Conservation (phyloP, 495 filamentous ascomycete species). For the Podospora sp. region DNA sequence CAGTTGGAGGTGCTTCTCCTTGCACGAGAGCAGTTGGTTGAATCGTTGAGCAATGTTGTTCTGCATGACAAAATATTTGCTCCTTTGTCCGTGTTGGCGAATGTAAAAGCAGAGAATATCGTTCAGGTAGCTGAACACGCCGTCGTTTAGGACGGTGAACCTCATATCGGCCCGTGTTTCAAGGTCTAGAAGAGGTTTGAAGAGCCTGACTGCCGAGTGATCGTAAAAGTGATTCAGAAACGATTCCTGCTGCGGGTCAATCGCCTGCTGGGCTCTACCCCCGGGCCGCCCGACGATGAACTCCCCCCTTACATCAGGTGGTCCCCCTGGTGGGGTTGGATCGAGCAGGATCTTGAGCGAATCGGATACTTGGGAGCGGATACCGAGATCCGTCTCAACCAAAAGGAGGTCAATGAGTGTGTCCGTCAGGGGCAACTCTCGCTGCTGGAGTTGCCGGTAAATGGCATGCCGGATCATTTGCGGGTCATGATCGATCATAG, state of each 20-base stretch:
- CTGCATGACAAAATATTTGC: constrained; percentile 82
- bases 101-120: constrained; percentile 96
- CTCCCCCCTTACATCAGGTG: constrained; percentile 64
- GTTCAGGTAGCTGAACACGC: constrained; percentile 85
- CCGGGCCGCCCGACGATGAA: constrained; percentile 57
- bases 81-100: constrained; percentile 81
- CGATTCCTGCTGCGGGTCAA: constrained; percentile 77
- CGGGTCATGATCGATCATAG: constrained; percentile 94
- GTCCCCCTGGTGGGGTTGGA: constrained; percentile 60
- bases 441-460: constrained; percentile 86
- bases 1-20: constrained; percentile 92
- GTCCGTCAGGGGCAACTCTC: constrained; percentile 84
- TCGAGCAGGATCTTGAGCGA: constrained; percentile 93
- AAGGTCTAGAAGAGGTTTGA: constrained; percentile 82
- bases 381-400: constrained; percentile 87
- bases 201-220: constrained; percentile 80
- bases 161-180: constrained; percentile 62
- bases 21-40: constrained; percentile 78
- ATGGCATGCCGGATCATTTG: constrained; percentile 91
- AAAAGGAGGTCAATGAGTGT: constrained; percentile 91
- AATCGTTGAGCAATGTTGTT: constrained; percentile 80
- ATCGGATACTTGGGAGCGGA: constrained; percentile 95
- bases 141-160: constrained; percentile 74
- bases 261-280: constrained; percentile 46
- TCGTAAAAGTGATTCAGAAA: constrained; percentile 92